phyloP scores from a whole-genome alignment of 2,329 filamentous ascomycete genomes.

The Chaetomium sp. region DNA sequence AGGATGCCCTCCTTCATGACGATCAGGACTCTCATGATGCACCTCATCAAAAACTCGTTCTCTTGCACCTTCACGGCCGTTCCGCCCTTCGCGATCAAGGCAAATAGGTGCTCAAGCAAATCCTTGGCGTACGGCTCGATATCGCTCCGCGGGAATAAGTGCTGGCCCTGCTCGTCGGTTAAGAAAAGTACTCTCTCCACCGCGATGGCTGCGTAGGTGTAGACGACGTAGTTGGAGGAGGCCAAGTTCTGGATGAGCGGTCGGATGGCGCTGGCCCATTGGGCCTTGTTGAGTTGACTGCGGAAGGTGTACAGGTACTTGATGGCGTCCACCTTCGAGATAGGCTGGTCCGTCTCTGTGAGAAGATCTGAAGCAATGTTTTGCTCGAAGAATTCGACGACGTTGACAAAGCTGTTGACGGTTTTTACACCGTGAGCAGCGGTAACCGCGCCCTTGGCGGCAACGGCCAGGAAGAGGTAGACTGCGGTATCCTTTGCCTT shows the following conservation, averaged over 20 bases:
- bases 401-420: slow-evolving; percentile 79
- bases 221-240: slow-evolving; percentile 89
- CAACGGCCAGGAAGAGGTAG: slow-evolving; percentile 90
- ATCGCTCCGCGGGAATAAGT: slow-evolving; percentile 72
- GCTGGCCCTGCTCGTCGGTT: slow-evolving; percentile 64
- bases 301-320: slow-evolving; percentile 97
- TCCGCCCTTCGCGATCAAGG: slow-evolving; percentile 76
- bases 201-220: slow-evolving; percentile 94
- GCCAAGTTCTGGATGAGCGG: slow-evolving; percentile 86
- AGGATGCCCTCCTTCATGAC: slow-evolving; percentile 77
- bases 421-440: slow-evolving; percentile 84
- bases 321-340: slow-evolving; percentile 95
- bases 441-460: slow-evolving; percentile 83
- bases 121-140: slow-evolving; percentile 80
- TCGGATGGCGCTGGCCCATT: slow-evolving; percentile 86
- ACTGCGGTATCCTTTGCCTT: slow-evolving; percentile 98
- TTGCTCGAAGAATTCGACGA: slow-evolving; percentile 91
- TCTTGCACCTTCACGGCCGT: slow-evolving; percentile 92
- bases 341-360: slow-evolving; percentile 64
- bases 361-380: slow-evolving; percentile 87
- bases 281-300: slow-evolving; percentile 83
- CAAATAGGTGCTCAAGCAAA: slow-evolving; percentile 82
- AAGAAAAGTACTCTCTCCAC: slow-evolving; percentile 90
- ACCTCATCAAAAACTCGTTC: slow-evolving; percentile 98
- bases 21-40: slow-evolving; percentile 94